Evolutionary conservation across 2,329 filamentous ascomycete genomes (phyloP).

Genomic region (Colletotrichum ledebouriae): DNA sequence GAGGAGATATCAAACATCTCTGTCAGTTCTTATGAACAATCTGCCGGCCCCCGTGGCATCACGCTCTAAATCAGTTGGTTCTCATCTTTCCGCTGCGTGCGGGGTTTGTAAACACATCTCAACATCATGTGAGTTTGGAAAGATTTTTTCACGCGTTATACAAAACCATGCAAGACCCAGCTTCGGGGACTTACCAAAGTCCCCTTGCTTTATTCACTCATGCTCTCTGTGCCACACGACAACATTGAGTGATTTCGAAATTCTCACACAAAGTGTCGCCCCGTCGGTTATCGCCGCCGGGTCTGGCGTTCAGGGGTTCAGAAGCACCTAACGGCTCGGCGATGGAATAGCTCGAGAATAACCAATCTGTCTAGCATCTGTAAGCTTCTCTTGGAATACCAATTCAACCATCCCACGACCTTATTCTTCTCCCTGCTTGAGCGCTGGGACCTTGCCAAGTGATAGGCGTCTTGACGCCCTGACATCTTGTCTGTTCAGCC

Average conservation of each 20-base stretch:
- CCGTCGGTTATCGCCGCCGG: neutral
- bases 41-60: neutral
- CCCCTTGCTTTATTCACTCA: neutral
- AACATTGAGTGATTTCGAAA: slow-evolving; percentile 16
- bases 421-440: neutral
- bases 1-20: slow-evolving; percentile 2
- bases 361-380: too few species aligned
- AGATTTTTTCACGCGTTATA: too few species aligned
- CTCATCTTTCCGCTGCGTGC: neutral
- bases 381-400: neutral
- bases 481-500: slow-evolving; percentile 20
- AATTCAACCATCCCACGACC: neutral
- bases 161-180: neutral
- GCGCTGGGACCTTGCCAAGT: slow-evolving; percentile 26
- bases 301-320: slow-evolving; percentile 4
- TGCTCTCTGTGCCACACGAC: slow-evolving; percentile 12
- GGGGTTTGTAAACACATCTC: neutral
- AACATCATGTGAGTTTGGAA: neutral
- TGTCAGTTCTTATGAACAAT: slow-evolving; percentile 10
- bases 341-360: slow-evolving; percentile 7
- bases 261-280: too few species aligned
- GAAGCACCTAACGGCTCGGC: slow-evolving; percentile 12
- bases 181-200: slow-evolving; percentile 17
- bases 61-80: slow-evolving; percentile 5
- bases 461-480: slow-evolving; percentile 14